A percentile compares a stretch with the other conserved stretches of the same genome.
These are phyloP conservation scores for Dendrocalamus latiflorus DNA, from an alignment of 202 grass and related monocot genomes.

Conservation along the genomic window DNA sequence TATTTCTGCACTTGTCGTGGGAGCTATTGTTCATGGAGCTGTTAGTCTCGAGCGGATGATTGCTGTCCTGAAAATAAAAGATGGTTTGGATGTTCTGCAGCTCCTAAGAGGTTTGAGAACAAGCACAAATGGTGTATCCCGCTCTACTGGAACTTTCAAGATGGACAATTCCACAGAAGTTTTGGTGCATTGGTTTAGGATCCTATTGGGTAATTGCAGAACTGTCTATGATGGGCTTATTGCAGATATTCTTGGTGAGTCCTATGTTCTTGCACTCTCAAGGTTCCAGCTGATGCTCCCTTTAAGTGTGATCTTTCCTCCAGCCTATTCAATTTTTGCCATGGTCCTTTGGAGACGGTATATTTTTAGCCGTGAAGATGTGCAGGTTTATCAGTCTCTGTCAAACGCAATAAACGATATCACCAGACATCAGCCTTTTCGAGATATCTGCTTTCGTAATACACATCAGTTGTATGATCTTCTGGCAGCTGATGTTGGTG, in stretches of 20 bases:
- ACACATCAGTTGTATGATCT: constrained; percentile 76
- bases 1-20: constrained; percentile 85
- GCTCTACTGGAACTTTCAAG: constrained; percentile 52
- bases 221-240: constrained; percentile 83
- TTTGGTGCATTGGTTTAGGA: constrained; percentile 87
- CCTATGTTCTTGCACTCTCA: constrained; percentile 75
- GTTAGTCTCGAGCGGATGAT: constrained; percentile 83
- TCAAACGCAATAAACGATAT: constrained; percentile 63
- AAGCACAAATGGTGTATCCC: constrained; percentile 67
- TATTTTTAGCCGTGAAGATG: constrained; percentile 81
- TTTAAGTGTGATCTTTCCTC: constrained; percentile 65
- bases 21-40: constrained; percentile 78
- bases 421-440: constrained; percentile 83
- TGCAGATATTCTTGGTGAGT: constrained; percentile 84
- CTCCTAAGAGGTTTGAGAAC: constrained; percentile 66
- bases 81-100: constrained; percentile 79
- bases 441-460: constrained; percentile 82
- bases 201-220: constrained; percentile 85
- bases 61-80: constrained; percentile 79
- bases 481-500: constrained; percentile 71
- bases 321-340: constrained; percentile 91
- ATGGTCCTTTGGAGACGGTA: constrained; percentile 85
- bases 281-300: constrained; percentile 85
- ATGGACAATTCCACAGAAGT: constrained; percentile 66
- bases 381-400: constrained; percentile 62